phyloP scores from a whole-genome alignment of 306 rosid species.

The Cyamopsis tetragonoloba region DNA sequence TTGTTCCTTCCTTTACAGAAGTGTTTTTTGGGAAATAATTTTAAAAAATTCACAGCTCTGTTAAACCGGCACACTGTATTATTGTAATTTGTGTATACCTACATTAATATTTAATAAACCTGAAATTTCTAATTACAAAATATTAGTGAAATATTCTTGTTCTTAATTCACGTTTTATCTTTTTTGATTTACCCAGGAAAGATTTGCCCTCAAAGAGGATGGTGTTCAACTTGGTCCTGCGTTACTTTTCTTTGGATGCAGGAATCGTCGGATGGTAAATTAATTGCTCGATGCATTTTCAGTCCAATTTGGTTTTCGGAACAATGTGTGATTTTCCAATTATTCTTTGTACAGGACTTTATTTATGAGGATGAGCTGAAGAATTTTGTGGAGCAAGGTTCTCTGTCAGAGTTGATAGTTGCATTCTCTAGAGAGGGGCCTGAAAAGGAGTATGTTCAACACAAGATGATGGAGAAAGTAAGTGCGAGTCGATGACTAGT shows the following conservation, averaged over 20 bases:
- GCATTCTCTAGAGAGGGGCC: slow-evolving; percentile 90
- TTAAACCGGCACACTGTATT: neutral
- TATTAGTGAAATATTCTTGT: slow-evolving; percentile 15
- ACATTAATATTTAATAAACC: neutral
- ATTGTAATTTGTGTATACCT: neutral
- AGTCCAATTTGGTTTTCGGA: neutral
- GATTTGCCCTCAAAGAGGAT: slow-evolving; percentile 66
- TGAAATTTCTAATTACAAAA: neutral
- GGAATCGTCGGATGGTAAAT: slow-evolving; percentile 85
- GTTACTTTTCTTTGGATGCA: slow-evolving; percentile 86
- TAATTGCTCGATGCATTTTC: slow-evolving; percentile 5
- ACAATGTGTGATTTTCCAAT: slow-evolving; percentile 22
- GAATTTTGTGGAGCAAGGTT: slow-evolving; percentile 63
- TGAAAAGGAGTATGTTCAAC: slow-evolving; percentile 83
- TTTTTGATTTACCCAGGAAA: slow-evolving; percentile 64
- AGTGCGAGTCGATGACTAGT: slow-evolving; percentile 34
- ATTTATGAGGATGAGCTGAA: slow-evolving; percentile 89
- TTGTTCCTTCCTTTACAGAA: neutral
- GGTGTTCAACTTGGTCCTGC: slow-evolving; percentile 81
- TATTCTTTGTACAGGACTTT: slow-evolving; percentile 60
- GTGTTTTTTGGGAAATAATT: neutral
- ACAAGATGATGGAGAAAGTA: slow-evolving; percentile 74
- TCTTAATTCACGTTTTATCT: slow-evolving; percentile 15
- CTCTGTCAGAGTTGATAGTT: slow-evolving; percentile 66
- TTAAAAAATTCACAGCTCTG: neutral